These are phyloP conservation scores for Bacterosira constricta DNA, from an alignment of 108 stramenopile genomes.

Conservation along the genomic window DNA sequence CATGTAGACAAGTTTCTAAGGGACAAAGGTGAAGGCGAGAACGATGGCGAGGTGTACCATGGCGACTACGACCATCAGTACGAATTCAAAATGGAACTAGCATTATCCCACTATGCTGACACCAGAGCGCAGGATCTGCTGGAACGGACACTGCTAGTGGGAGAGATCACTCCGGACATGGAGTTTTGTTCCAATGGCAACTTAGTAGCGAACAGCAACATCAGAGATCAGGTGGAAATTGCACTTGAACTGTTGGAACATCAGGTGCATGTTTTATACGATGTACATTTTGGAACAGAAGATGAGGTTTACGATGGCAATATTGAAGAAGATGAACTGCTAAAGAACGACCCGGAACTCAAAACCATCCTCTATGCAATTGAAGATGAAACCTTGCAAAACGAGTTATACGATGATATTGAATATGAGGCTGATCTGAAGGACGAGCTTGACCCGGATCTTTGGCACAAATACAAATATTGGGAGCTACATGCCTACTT, in stretches of 20 bases:
- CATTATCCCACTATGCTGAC: neutral
- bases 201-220: neutral
- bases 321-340: neutral
- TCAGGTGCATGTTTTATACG: neutral
- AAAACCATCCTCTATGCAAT: constrained; percentile 5
- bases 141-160: neutral
- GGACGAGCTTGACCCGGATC: neutral
- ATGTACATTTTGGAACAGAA: neutral
- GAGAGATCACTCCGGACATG: too few relatives aligned
- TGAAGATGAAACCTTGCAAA: neutral
- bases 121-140: constrained; percentile 3
- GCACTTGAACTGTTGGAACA: too few relatives aligned
- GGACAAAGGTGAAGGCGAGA: neutral
- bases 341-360: constrained; percentile 4
- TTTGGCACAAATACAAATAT: constrained; percentile 26
- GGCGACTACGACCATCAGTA: constrained; percentile 10
- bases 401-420: neutral
- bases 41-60: neutral
- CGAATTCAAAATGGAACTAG: constrained; percentile 10
- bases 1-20: neutral
- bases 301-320: constrained; percentile 2
- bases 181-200: too few relatives aligned
- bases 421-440: constrained; percentile 1
- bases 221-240: neutral
- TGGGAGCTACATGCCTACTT: constrained; percentile 46